Evolutionary conservation across 139 green algal species (phyloP).

Genomic region (Auxenochlorella pyrenoidosa): DNA sequence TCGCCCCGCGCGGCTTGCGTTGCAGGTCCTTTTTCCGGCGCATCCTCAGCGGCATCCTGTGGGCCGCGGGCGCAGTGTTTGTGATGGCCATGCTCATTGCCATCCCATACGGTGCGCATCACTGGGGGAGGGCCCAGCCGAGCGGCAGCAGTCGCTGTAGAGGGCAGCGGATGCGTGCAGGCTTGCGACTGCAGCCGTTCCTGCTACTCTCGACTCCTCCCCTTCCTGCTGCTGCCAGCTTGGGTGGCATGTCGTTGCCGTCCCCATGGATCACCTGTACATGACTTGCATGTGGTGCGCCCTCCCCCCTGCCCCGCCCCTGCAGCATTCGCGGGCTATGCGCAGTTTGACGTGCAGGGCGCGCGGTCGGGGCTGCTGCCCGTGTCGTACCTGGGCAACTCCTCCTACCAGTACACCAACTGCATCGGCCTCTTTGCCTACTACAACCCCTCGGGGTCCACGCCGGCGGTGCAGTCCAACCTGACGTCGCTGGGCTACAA

Average conservation of each 20-base stretch:
- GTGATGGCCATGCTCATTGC: conserved; percentile 73
- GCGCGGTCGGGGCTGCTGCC: conserved; percentile 79
- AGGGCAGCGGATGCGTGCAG: too few relatives aligned
- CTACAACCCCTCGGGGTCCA: not conserved
- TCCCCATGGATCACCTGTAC: not conserved
- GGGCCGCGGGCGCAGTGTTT: conserved; percentile 55
- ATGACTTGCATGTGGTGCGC: not conserved
- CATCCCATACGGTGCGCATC: conserved; percentile 74
- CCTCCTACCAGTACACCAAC: not conserved
- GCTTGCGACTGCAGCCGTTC: too few relatives aligned
- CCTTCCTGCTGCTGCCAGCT: too few relatives aligned
- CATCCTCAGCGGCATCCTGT: conserved; percentile 68
- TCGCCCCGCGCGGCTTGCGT: not conserved
- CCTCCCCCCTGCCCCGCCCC: not conserved
- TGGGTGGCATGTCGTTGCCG: too few relatives aligned
- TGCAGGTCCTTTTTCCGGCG: conserved; percentile 70
- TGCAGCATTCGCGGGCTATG: conserved; percentile 85
- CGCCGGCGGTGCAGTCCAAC: not conserved
- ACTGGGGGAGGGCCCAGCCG: not conserved
- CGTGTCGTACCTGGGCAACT: conserved; percentile 39
- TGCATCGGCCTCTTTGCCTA: conserved; percentile 42
- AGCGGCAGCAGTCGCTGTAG: too few relatives aligned
- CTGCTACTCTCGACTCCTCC: too few relatives aligned
- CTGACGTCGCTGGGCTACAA: conserved; percentile 5
- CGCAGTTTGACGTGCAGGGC: conserved; percentile 83